These are phyloP conservation scores for Chionographis japonica DNA, from an alignment of 106 monocot genomes.

Conservation along the genomic window DNA sequence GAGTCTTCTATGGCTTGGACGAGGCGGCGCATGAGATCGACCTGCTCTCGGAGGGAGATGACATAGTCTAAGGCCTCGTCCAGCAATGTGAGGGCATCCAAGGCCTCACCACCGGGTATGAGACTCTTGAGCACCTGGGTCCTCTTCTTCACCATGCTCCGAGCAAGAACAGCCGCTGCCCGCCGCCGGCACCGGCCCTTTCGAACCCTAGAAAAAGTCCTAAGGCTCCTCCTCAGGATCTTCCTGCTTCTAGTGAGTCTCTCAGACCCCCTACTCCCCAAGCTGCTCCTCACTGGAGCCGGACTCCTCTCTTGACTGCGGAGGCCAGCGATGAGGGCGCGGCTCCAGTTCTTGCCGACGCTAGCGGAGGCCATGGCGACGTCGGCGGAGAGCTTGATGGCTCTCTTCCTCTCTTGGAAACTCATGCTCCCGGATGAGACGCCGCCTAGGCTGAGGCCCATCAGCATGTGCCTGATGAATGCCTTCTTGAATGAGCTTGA, in stretches of 20 bases:
- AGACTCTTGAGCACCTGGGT: conserved; percentile 38
- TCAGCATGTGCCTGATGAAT: conserved; percentile 47
- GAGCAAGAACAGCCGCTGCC: conserved; percentile 16
- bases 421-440: conserved; percentile 26
- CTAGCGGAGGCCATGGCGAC: conserved; percentile 49
- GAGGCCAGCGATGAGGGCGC: conserved; percentile 32
- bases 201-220: not conserved
- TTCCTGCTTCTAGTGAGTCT: conserved; percentile 15
- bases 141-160: conserved; percentile 43
- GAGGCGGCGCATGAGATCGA: conserved; percentile 45
- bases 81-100: conserved; percentile 39
- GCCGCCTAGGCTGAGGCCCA: conserved; percentile 26
- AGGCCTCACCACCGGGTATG: conserved; percentile 52
- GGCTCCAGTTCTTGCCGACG: conserved; percentile 45
- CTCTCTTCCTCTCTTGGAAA: conserved; percentile 48
- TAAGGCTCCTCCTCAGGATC: conserved; percentile 22
- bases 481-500: conserved; percentile 36
- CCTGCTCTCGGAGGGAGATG: conserved; percentile 55
- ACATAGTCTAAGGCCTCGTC: conserved; percentile 63
- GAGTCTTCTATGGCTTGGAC: conserved; percentile 8
- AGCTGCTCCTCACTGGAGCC: not conserved
- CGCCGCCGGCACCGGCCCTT: not conserved
- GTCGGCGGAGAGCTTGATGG: conserved; percentile 51
- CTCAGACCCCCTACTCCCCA: not conserved
- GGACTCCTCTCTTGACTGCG: conserved; percentile 8